phyloP scores from a whole-genome alignment of 1,284 basidiomycete genomes.

The Polyporus tsugae region DNA sequence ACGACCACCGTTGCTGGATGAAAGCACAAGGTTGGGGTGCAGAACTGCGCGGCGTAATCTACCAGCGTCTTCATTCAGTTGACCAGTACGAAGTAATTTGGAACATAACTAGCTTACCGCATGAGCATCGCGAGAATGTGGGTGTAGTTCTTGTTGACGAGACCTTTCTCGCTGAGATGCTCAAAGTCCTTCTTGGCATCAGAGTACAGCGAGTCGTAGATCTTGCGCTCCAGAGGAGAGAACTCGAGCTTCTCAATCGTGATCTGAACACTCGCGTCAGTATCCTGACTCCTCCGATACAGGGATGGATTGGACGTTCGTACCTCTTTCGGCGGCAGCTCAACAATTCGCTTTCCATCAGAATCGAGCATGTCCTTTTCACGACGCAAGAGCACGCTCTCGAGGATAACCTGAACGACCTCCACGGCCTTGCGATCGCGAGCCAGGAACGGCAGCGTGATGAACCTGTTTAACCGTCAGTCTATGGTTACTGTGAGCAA shows the following conservation, averaged over 20 bases:
- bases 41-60: slow-evolving; percentile 89
- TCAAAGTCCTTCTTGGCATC: slow-evolving; percentile 79
- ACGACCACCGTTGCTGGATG: slow-evolving; percentile 30
- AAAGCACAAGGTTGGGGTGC: slow-evolving; percentile 81
- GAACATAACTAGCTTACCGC: slow-evolving; percentile 57
- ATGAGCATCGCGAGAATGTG: slow-evolving; percentile 92
- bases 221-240: slow-evolving; percentile 77
- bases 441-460: slow-evolving; percentile 88
- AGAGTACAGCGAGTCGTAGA: slow-evolving; percentile 82
- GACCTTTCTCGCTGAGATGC: slow-evolving; percentile 76
- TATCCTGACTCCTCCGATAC: slow-evolving; percentile 48
- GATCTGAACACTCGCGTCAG: slow-evolving; percentile 31
- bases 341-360: slow-evolving; percentile 90
- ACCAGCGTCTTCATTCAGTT: neutral
- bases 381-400: slow-evolving; percentile 88
- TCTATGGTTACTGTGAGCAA: neutral
- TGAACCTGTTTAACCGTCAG: slow-evolving; percentile 64
- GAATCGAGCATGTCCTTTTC: slow-evolving; percentile 95
- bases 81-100: slow-evolving; percentile 14
- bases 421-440: slow-evolving; percentile 92
- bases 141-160: slow-evolving; percentile 87
- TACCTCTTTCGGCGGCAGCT: slow-evolving; percentile 88
- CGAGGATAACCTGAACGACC: slow-evolving; percentile 92
- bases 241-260: slow-evolving; percentile 77
- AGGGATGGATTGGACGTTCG: slow-evolving; percentile 19